A percentile compares a stretch with the other conserved stretches of the same genome.
Evolutionary conservation across 2,329 filamentous ascomycete species (phyloP).

Genomic region (Monilinia polystroma): DNA sequence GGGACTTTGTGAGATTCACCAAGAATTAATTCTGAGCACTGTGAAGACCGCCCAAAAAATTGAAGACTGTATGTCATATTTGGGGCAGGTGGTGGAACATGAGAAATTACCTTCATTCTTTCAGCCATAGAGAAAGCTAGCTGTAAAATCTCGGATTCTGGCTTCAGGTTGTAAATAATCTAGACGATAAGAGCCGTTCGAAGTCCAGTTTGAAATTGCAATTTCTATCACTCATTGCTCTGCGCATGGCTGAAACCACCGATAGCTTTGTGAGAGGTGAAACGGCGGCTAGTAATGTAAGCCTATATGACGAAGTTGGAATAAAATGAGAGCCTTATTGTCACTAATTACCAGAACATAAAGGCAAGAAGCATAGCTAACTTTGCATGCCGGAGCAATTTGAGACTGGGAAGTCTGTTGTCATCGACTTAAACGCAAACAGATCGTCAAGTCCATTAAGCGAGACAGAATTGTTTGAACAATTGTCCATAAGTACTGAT

Average conservation of each 20-base stretch:
- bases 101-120: too few species aligned
- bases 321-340: neutral
- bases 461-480: conserved; percentile 20
- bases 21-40: too few species aligned
- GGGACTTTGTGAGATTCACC: too few species aligned
- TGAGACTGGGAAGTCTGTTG: conserved; percentile 13
- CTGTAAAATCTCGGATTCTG: too few species aligned
- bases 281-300: conserved; percentile 9
- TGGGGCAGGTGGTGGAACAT: too few species aligned
- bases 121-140: too few species aligned
- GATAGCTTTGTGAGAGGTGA: conserved; percentile 15
- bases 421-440: conserved; percentile 23
- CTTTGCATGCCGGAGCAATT: conserved; percentile 16
- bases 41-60: too few species aligned
- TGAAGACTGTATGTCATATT: too few species aligned
- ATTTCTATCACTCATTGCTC: too few species aligned
- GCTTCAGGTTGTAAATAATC: too few species aligned
- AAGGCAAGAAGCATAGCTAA: neutral
- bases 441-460: conserved; percentile 26
- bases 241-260: conserved; percentile 7
- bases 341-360: neutral
- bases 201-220: too few species aligned
- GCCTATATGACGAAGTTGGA: neutral
- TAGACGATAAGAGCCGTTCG: too few species aligned
- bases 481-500: conserved; percentile 27